Evolutionary conservation across 2,329 filamentous ascomycete species (phyloP), one percentile per base, ranked within the genome.

Genomic region (Thelonectria blattea): DNA sequence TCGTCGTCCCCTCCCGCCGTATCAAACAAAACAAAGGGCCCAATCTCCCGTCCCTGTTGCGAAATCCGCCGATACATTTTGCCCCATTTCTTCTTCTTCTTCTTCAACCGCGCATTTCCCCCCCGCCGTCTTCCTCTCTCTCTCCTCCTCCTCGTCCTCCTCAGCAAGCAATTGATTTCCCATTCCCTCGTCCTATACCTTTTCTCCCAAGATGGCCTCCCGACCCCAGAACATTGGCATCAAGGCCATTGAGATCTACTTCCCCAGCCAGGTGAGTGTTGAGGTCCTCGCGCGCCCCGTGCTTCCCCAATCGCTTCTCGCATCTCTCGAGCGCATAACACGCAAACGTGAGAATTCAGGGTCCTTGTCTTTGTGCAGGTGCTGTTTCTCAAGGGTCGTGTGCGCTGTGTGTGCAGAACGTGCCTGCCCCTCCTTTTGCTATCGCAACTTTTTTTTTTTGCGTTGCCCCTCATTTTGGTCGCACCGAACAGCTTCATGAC

Each of bases 201-300:
- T 20, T 52, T 55, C 52, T 56, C 66, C 67, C 72, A 81, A 63
- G 60, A 93, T 93, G 90, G 85, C 90, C 75, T 77, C 88, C 70
- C 89, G 90, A 80, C 90, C 91, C 67, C 88, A 93, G 79, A 94
- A 94, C 81, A 89, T 95, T 79, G 91, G 91, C 85, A 93, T 95
- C 77, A 94, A 95, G 83, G 91, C 91, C 89, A 91, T 95, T 79
- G 91, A 95, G 78, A 87, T 95, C 75, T 95, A 95, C 79, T 91
- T 92, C 75, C 91, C 91, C 67, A 91, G 85, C 78, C 91, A 94
- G 88, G 91, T 94, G 80, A 66, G 88, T 80, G 49, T 62, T 24
- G 27, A n/a, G 48, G 24, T 37, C 47, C 32, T 48, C 58, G 45
- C 45, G 53, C 65, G 56, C 24, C 51, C 58, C 56, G 43, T 63